Evolutionary conservation across 2,329 filamentous ascomycete species (phyloP).

Genomic region (Metarhizium sp.): DNA sequence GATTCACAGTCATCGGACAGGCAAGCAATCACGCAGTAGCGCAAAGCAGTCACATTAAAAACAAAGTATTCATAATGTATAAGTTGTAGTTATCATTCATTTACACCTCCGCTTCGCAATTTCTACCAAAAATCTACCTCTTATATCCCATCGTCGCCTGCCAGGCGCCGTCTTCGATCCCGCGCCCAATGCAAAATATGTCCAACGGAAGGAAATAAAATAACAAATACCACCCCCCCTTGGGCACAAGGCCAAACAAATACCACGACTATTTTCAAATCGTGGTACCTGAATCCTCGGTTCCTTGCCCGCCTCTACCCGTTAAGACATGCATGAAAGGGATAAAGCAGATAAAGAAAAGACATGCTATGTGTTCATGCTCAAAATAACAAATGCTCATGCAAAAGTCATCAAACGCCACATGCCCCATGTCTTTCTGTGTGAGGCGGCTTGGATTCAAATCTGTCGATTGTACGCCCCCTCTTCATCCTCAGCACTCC

Average conservation of each 20-base stretch:
- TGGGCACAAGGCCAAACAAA: not conserved
- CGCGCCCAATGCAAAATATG: not conserved
- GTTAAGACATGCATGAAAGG: not conserved
- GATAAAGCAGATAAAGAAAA: constrained; percentile 1
- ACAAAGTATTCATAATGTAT: not conserved
- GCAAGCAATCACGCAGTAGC: not conserved
- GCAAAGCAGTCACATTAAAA: not conserved
- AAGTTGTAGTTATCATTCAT: not conserved
- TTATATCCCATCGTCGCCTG: not conserved
- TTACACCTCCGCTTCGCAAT: not conserved
- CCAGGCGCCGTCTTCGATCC: not conserved
- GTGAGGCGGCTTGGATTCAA: not conserved
- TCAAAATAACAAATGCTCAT: constrained; percentile 26
- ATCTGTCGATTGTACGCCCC: not conserved
- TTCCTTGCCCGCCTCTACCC: not conserved
- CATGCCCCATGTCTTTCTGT: not conserved
- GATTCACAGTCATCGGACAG: not conserved
- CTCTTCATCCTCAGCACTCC: not conserved
- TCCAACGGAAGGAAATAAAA: not conserved
- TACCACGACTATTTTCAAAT: not conserved
- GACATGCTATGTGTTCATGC: constrained; percentile 15
- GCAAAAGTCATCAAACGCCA: constrained; percentile 14
- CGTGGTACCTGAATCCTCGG: not conserved
- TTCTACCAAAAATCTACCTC: not conserved
- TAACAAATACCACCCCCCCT: not conserved